Conservation (phyloP, 2,329 filamentous ascomycete species). For the Pseudonectria buxi region DNA sequence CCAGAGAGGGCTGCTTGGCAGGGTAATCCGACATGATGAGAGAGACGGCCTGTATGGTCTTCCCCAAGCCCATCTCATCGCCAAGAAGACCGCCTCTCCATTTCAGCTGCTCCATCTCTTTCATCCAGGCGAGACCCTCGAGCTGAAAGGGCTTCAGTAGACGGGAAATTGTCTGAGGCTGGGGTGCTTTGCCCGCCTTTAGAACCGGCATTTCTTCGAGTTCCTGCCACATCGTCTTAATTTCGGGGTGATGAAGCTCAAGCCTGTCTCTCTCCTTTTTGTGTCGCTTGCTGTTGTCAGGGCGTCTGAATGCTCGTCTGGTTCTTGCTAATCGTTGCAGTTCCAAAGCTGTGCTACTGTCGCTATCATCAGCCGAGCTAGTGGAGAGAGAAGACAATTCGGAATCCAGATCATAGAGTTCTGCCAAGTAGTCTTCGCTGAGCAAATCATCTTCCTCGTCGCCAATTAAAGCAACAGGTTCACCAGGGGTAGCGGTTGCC, state of each 20-base stretch:
- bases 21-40: constrained; percentile 98
- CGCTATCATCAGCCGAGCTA: constrained; percentile 17
- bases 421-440: neutral
- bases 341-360: constrained; percentile 5
- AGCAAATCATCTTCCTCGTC: neutral
- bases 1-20: constrained; percentile 71
- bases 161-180: constrained; percentile 68
- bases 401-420: neutral
- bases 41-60: constrained; percentile 96
- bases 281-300: constrained; percentile 19
- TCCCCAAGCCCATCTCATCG: constrained; percentile 98
- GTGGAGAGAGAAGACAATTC: constrained; percentile 2
- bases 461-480: too few species aligned
- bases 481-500: too few species aligned
- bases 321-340: constrained; percentile 8
- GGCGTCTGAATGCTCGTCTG: constrained; percentile 30
- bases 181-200: constrained; percentile 38
- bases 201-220: constrained; percentile 64
- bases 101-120: constrained; percentile 72
- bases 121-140: constrained; percentile 93
- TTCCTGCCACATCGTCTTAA: constrained; percentile 79
- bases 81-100: constrained; percentile 89
- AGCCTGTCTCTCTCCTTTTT: constrained; percentile 57
- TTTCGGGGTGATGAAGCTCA: constrained; percentile 67
- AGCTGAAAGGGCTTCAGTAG: constrained; percentile 90